phyloP scores from a whole-genome alignment of 345 rosid species.

The Eucalyptus curtisii region DNA sequence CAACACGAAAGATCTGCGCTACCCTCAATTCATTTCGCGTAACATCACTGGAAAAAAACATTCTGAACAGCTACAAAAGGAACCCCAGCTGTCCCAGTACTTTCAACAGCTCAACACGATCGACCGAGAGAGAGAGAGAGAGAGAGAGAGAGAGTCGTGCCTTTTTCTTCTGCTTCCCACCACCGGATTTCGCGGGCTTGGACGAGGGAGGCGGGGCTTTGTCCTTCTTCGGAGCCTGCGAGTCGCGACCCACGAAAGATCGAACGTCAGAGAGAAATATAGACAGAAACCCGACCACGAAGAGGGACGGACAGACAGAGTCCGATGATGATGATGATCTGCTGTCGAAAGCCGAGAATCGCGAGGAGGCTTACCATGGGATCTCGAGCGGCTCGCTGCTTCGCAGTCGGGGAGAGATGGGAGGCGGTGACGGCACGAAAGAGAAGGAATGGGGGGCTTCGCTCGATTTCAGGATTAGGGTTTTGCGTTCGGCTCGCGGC shows the following conservation, averaged over 20 bases:
- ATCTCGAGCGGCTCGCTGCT: neutral
- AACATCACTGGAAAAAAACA: neutral
- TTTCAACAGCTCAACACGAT: neutral
- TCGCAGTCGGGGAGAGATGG: neutral
- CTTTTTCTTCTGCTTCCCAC: constrained; percentile 31
- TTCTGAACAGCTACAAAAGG: neutral
- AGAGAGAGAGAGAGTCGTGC: neutral
- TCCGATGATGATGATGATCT: neutral
- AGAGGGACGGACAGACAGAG: neutral
- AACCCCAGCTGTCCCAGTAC: neutral
- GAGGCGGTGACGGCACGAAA: neutral
- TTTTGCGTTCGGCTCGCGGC: neutral
- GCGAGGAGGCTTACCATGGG: neutral
- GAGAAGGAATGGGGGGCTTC: neutral
- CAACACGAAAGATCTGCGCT: neutral
- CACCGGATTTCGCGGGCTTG: constrained; percentile 29
- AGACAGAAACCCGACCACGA: neutral
- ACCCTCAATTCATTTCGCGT: neutral
- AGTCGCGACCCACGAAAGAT: neutral
- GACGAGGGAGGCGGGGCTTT: constrained; percentile 30
- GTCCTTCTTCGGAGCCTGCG: constrained; percentile 32
- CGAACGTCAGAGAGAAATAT: neutral
- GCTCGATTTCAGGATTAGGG: neutral
- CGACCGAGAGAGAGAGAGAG: neutral
- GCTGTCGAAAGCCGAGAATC: neutral